Conservation (phyloP, 768 basidiomycete genomes). For the Cytidiella melzeri region DNA sequence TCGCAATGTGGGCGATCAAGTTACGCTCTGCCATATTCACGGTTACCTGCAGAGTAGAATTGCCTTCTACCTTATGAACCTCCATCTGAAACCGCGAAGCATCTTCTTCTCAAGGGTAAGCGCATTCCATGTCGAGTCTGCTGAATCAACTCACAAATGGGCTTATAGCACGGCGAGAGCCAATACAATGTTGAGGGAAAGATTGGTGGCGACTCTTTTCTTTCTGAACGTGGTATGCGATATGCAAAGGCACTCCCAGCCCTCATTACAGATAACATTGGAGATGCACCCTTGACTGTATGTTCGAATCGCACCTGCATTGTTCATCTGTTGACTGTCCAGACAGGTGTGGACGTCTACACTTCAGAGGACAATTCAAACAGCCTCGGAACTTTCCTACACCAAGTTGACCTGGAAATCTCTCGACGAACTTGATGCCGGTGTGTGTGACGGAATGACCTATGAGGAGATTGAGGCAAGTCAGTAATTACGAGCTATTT, state of each 20-base stretch:
- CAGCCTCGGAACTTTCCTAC: slow-evolving; percentile 75
- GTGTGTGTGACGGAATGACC: slow-evolving; percentile 99
- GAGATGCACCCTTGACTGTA: slow-evolving; percentile 82
- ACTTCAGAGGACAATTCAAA: slow-evolving; percentile 86
- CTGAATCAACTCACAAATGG: neutral
- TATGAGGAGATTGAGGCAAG: slow-evolving; percentile 95
- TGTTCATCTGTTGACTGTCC: neutral
- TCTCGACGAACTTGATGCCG: slow-evolving; percentile 95
- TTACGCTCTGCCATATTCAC: slow-evolving; percentile 79
- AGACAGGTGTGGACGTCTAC: slow-evolving; percentile 99
- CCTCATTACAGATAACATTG: slow-evolving; percentile 86
- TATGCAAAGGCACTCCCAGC: slow-evolving; percentile 85
- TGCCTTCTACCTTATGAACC: slow-evolving; percentile 97
- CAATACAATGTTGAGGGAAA: slow-evolving; percentile 95
- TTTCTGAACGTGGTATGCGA: slow-evolving; percentile 78
- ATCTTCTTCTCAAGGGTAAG: slow-evolving; percentile 94
- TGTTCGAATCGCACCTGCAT: slow-evolving; percentile 15
- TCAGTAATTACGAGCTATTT: slow-evolving; percentile 1
- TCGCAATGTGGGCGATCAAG: slow-evolving; percentile 88
- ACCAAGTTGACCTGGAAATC: slow-evolving; percentile 98
- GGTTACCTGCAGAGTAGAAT: slow-evolving; percentile 96
- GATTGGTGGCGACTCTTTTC: slow-evolving; percentile 92
- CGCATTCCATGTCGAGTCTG: slow-evolving; percentile 5
- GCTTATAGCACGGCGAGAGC: slow-evolving; percentile 87
- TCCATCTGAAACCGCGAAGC: slow-evolving; percentile 93